A percentile compares a stretch with the other conserved stretches of the same genome.
Conservation (phyloP, 352 stramenopile species). For the Pythium coloratum region DNA sequence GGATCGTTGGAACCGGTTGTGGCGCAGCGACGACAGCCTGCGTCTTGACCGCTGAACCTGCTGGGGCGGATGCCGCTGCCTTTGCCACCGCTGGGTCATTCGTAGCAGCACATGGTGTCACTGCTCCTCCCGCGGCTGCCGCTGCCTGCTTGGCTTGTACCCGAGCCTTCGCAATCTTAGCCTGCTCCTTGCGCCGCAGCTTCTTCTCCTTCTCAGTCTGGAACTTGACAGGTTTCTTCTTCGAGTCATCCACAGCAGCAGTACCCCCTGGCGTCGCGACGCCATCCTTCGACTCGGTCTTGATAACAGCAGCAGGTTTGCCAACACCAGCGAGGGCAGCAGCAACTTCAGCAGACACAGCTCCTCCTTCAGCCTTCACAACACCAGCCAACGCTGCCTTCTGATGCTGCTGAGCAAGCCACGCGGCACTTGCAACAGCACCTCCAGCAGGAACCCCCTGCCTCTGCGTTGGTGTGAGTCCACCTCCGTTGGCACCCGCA, state of each 20-base stretch:
- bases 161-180: slow-evolving; percentile 73
- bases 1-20: slow-evolving; percentile 26
- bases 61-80: neutral
- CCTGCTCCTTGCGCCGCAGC: slow-evolving; percentile 75
- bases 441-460: slow-evolving; percentile 10
- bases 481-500: slow-evolving; percentile 14
- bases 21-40: slow-evolving; percentile 13
- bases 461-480: slow-evolving; percentile 8
- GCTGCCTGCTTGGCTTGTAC: slow-evolving; percentile 70
- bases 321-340: neutral
- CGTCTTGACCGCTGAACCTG: slow-evolving; percentile 7
- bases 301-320: slow-evolving; percentile 17
- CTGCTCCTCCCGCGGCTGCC: slow-evolving; percentile 21
- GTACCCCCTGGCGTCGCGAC: neutral
- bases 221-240: slow-evolving; percentile 78
- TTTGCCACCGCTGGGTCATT: neutral
- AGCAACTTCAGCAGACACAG: slow-evolving; percentile 4
- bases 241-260: slow-evolving; percentile 26
- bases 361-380: slow-evolving; percentile 20
- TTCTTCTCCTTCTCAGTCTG: slow-evolving; percentile 90
- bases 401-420: slow-evolving; percentile 24
- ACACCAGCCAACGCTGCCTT: slow-evolving; percentile 13
- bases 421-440: slow-evolving; percentile 20
- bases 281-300: slow-evolving; percentile 22
- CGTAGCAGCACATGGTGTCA: neutral